Percentiles rank a stretch among this genome's conserved stretches.
Conservation (phyloP, 2,329 filamentous ascomycete genomes). For the Knufia petricola region DNA sequence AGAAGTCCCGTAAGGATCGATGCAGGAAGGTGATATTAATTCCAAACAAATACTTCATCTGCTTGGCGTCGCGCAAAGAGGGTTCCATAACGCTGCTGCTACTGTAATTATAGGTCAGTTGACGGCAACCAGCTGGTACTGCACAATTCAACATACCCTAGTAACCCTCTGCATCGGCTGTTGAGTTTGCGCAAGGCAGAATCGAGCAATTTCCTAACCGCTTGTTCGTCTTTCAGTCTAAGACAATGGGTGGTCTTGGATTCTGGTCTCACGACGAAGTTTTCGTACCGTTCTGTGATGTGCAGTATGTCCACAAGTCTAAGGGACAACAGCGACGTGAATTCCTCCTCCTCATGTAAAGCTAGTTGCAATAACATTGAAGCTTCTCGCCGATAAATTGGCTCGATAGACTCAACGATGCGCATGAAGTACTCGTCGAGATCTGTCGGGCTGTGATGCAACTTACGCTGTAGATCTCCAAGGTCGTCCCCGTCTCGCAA, state of each 20-base stretch:
- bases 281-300: not conserved
- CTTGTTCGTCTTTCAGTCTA: not conserved
- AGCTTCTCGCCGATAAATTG: conserved; percentile 9
- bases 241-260: not conserved
- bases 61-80: not conserved
- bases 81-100: not conserved
- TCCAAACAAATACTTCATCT: not conserved
- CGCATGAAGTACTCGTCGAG: conserved; percentile 12
- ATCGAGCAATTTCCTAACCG: not conserved
- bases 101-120: no score
- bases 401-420: conserved; percentile 11
- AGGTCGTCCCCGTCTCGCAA: conserved; percentile 10
- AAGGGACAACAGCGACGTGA: not conserved
- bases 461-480: not conserved
- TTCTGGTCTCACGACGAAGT: not conserved
- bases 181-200: not conserved
- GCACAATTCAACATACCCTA: not conserved
- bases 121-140: no score
- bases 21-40: not conserved
- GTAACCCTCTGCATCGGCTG: conserved; percentile 6
- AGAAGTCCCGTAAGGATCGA: conserved; percentile 5
- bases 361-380: conserved; percentile 13
- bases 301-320: not conserved
- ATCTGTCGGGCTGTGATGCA: conserved; percentile 10
- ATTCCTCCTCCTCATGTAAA: conserved; percentile 3